phyloP scores from a whole-genome alignment of 2,329 filamentous ascomycete species.

The Cercospora canescens region DNA sequence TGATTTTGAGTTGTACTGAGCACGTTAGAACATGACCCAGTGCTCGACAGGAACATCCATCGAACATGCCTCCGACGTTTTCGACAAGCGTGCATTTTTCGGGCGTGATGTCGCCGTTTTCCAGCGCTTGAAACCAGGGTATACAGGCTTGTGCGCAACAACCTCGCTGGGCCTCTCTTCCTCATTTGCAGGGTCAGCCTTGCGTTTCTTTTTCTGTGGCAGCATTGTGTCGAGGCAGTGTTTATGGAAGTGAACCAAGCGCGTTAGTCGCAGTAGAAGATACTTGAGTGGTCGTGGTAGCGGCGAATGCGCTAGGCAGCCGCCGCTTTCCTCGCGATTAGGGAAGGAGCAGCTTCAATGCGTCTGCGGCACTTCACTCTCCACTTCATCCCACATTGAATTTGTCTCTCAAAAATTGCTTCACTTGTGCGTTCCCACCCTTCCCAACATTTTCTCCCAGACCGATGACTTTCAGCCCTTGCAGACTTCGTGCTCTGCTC shows the following conservation, averaged over 20 bases:
- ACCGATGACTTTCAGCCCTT: conserved; percentile 48
- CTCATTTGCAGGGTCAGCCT: not conserved
- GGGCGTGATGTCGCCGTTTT: not conserved
- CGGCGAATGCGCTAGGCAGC: not conserved
- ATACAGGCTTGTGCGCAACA: not conserved
- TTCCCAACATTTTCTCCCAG: conserved; percentile 18
- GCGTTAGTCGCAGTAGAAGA: not conserved
- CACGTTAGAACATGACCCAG: not conserved
- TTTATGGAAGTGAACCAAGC: not conserved
- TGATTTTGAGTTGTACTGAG: not conserved
- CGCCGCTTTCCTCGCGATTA: not conserved
- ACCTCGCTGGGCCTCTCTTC: not conserved
- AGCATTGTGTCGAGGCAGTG: not conserved
- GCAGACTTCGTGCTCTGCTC: conserved; percentile 54
- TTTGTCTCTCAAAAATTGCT: conserved; percentile 20
- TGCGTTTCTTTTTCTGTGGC: not conserved
- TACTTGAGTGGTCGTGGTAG: not conserved
- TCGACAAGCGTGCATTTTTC: not conserved
- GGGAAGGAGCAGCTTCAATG: not conserved
- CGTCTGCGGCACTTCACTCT: not conserved
- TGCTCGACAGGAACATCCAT: not conserved
- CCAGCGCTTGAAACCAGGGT: conserved; percentile 1
- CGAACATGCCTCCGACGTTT: not conserved
- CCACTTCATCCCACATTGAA: conserved; percentile 6
- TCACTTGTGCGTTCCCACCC: conserved; percentile 25